Evolutionary conservation across 2,329 filamentous ascomycete species (phyloP), one percentile per base, ranked within the genome.

Genomic region (Verticillium nubilum): DNA sequence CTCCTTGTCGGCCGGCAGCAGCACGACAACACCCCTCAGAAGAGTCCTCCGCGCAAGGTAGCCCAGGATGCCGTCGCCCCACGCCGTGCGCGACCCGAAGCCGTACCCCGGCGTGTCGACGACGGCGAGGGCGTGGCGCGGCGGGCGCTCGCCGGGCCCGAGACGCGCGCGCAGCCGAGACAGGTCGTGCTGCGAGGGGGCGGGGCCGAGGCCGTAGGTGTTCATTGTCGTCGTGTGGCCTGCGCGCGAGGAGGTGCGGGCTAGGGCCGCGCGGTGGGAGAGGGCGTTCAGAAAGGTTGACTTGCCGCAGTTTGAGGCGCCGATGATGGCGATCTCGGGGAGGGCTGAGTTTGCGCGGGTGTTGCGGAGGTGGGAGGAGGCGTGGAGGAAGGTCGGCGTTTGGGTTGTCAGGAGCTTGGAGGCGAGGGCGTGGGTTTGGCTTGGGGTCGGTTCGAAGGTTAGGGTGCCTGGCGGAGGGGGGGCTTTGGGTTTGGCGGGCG

Each of bases 291-390:
- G 87, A 65, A 96, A 89, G 17, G 91, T 91, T 1, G 91, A 95
- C 72, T 96, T 96, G 69, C 92, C 92, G 50, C 92, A 91, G 70
- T 96, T 96, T 64, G 91, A 92, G 67, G 93, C 92, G 52, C 92
- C 92, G 37, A 96, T 85, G 53, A 96, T 82, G 69, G 91, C 89
- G 56, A 96, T 83, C 64, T 86, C 84, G 52, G 84, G 84, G 4
- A 79, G 72, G 62, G 76, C 74, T 26, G 76, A 77, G 69, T 86
- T 86, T 66, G 76, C 68, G 27, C 29, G 75, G 76, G 61, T 86
- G 75, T 66, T 81, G 68, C 58, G 75, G 62, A 84, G 78, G 52
- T 69, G 66, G 37, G 75, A 75, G 19, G 79, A 80, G 17, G 79
- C 79, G 73, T 83, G 84, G 63, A 85, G 74, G 63, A 82, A 79